A percentile compares a stretch with the other conserved stretches of the same genome.
Evolutionary conservation across 1,284 basidiomycete species (phyloP).

Genomic region (Boletus smithii): DNA sequence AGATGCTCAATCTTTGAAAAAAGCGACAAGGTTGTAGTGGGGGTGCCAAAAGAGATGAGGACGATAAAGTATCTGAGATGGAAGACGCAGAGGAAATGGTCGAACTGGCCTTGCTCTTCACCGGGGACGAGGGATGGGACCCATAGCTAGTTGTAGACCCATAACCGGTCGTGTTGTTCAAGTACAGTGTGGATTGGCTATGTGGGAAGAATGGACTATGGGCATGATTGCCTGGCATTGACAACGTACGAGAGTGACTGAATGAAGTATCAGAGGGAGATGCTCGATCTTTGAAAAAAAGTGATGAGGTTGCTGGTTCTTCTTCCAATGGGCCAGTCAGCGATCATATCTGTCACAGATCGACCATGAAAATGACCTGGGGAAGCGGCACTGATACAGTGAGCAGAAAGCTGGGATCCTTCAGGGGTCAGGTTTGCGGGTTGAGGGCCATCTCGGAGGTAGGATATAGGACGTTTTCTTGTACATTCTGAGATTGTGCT

Average conservation of each 20-base stretch:
- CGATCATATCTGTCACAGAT: conserved; percentile 24
- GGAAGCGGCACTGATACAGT: conserved; percentile 24
- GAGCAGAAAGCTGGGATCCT: conserved; percentile 40
- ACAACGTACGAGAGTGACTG: conserved; percentile 49
- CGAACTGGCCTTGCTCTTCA: conserved; percentile 41
- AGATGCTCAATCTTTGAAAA: conserved; percentile 58
- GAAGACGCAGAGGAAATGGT: conserved; percentile 27
- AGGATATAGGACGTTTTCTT: conserved; percentile 50
- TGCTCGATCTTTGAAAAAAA: conserved; percentile 61
- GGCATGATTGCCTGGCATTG: conserved; percentile 51
- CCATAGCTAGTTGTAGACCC: conserved; percentile 30
- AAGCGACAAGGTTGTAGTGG: too few species aligned
- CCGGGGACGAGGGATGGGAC: conserved; percentile 46
- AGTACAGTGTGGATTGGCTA: conserved; percentile 43
- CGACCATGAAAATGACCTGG: conserved; percentile 28
- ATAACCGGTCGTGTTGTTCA: conserved; percentile 31
- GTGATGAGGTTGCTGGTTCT: conserved; percentile 70
- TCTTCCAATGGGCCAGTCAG: conserved; percentile 45
- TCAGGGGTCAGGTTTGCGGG: conserved; percentile 39
- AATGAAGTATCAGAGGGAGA: conserved; percentile 31
- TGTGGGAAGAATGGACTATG: conserved; percentile 50
- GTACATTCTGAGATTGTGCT: conserved; percentile 61
- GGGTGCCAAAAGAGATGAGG: conserved; percentile 41
- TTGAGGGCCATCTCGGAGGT: conserved; percentile 33
- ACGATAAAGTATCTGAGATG: conserved; percentile 31